These are phyloP conservation scores for Lentinus tigrinus DNA, from an alignment of 768 basidiomycete species.

Conservation along the genomic window DNA sequence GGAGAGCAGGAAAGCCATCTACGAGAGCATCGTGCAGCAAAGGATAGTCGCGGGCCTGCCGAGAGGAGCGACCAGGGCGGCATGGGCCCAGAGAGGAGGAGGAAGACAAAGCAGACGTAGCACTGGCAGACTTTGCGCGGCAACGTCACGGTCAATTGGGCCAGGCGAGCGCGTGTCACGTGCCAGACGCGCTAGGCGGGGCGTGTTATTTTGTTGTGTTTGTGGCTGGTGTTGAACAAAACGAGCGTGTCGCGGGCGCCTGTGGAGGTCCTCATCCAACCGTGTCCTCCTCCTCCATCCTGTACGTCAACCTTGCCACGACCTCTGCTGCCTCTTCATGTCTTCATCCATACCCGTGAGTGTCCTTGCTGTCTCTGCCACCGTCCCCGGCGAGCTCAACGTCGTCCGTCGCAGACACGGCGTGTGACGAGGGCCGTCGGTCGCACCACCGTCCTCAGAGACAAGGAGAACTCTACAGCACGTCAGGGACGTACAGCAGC, in stretches of 20 bases:
- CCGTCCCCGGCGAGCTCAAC: background rate
- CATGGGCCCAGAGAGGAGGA: conserved; percentile 12
- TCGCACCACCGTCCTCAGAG: conserved; percentile 52
- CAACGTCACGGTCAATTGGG: background rate
- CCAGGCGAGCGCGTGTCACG: conserved; percentile 18
- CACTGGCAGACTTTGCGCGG: background rate
- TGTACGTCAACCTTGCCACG: conserved; percentile 9
- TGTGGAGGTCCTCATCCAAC: conserved; percentile 9
- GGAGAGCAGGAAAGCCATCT: conserved; percentile 10
- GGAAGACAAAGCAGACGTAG: background rate
- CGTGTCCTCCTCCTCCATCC: conserved; percentile 16
- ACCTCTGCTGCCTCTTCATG: conserved; percentile 25
- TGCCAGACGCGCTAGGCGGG: conserved; percentile 20
- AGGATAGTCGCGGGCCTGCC: conserved; percentile 2
- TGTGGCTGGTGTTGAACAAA: conserved; percentile 32
- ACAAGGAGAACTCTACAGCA: conserved; percentile 70
- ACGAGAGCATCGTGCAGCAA: background rate
- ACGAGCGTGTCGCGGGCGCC: conserved; percentile 17
- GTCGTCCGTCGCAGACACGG: conserved; percentile 45
- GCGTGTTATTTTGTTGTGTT: conserved; percentile 30
- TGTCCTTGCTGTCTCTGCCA: background rate
- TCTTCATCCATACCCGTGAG: conserved; percentile 48
- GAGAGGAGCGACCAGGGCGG: conserved; percentile 14
- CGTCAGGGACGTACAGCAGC: conserved; percentile 57
- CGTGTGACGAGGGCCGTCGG: conserved; percentile 56